Evolutionary conservation across 768 basidiomycete species (phyloP), one percentile per base, ranked within the genome.

Genomic region (Leccinellum albellum): DNA sequence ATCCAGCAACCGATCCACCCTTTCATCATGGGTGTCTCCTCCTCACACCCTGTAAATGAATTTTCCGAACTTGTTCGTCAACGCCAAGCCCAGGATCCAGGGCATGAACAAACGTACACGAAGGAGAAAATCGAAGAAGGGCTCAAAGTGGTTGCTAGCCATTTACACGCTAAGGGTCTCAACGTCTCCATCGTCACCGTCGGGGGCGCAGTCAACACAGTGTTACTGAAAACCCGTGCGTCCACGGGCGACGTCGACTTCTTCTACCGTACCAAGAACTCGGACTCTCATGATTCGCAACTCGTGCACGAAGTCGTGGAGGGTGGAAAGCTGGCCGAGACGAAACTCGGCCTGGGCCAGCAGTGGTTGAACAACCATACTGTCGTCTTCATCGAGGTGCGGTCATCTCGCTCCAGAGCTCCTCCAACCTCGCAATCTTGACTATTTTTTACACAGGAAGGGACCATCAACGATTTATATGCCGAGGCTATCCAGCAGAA

Each of bases 301-400:
- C 3, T 58, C 32, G 15, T 44, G 21, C 50, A 51, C 3, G 46
- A 57, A 20, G 33, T 59, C n/a, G 2, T 31, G 10, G 28, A 26
- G 20, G 58, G 20, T 26, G 58, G 44, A n/a, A 51, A 51, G 5
- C 14, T 31, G 21, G 48, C 26, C 46, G 58, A 51, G 33, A 48
- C 20, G 15, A 8, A 31, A 2, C 50, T 52, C 9, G 44, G 44
- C 21, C 8, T 59, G 31, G 51, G 47, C 2, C 2, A 10, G 13
- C 58, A 59, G 24, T 59, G 56, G 58, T 49, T 59, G 56, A 59
- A 59, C 14, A 53, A 59, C 26, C 55, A 58, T 44, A 59, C 56
- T 1, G 55, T 24, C 15, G 8, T 44, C 29, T 59, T 58, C 7
- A 59, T 59, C 15, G 35, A 59, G 21, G 58, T 58, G 24, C 23